Conservation (phyloP, 352 stramenopile species). For the Phytopythium vexans region DNA sequence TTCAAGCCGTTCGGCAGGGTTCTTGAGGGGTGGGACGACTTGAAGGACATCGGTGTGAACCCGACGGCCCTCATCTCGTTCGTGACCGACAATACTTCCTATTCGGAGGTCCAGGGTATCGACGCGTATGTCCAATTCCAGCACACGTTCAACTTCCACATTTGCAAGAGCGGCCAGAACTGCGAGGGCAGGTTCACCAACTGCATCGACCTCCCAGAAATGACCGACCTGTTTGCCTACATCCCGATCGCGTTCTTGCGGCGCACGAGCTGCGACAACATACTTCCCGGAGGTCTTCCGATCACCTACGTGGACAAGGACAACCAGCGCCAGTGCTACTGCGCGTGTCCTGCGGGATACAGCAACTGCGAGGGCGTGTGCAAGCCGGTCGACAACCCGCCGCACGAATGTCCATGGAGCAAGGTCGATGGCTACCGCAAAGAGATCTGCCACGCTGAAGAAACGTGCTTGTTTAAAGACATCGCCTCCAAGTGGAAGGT, state of each 20-base stretch:
- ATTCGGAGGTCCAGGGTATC: slow-evolving; percentile 24
- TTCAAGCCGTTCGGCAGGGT: slow-evolving; percentile 34
- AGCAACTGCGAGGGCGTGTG: slow-evolving; percentile 26
- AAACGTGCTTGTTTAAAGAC: slow-evolving; percentile 30
- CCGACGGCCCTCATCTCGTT: slow-evolving; percentile 43
- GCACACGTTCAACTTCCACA: slow-evolving; percentile 42
- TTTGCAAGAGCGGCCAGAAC: slow-evolving; percentile 14
- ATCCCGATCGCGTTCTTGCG: slow-evolving; percentile 50
- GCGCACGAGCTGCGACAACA: slow-evolving; percentile 24
- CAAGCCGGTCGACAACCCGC: no score
- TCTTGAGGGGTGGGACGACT: slow-evolving; percentile 15
- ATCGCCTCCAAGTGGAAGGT: slow-evolving; percentile 35
- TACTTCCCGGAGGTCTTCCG: slow-evolving; percentile 35
- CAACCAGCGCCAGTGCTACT: slow-evolving; percentile 48
- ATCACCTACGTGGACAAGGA: slow-evolving; percentile 39
- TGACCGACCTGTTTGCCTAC: slow-evolving; percentile 57
- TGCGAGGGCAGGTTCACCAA: slow-evolving; percentile 22
- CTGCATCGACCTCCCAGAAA: slow-evolving; percentile 28
- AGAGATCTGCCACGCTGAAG: slow-evolving; percentile 15
- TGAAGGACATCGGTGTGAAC: neutral
- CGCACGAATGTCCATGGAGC: slow-evolving; percentile 50
- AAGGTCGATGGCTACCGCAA: slow-evolving; percentile 23
- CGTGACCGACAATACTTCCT: slow-evolving; percentile 30
- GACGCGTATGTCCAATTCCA: slow-evolving; percentile 17
- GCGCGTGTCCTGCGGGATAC: slow-evolving; percentile 43